Conservation (phyloP, 2,329 filamentous ascomycete genomes). For the Aspergillus pseudotamarii region DNA sequence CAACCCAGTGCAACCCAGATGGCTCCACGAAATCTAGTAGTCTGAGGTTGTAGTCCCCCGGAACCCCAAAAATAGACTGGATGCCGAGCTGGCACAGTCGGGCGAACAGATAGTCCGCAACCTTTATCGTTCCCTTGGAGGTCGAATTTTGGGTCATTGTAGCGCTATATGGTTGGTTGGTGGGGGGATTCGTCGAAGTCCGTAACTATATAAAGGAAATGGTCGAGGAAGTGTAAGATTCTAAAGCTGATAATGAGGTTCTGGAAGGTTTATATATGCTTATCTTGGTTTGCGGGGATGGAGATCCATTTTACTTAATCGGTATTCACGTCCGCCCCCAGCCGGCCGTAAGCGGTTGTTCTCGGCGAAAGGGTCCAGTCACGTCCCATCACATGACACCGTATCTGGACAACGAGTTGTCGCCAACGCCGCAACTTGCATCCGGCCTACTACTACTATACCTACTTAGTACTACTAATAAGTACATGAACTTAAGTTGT, state of each 20-base stretch:
- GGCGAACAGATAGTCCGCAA: slow-evolving; percentile 1
- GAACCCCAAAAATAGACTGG: not conserved
- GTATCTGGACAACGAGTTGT: not conserved
- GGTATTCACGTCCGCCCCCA: not conserved
- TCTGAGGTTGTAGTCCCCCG: slow-evolving; percentile 1
- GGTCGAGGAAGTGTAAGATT: not conserved
- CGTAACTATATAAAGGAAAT: not conserved
- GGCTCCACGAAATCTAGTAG: not conserved
- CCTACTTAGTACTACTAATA: too few relatives aligned
- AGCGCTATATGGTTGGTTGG: not conserved
- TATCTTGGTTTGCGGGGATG: not conserved
- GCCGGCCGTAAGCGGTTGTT: not conserved
- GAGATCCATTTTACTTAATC: not conserved
- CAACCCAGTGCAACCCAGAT: not conserved
- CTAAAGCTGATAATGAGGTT: not conserved
- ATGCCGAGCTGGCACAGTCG: not conserved
- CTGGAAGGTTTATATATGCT: slow-evolving; percentile 3
- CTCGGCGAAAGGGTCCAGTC: not conserved
- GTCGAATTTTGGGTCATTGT: not conserved
- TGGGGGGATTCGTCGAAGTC: not conserved
- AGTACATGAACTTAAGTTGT: not conserved
- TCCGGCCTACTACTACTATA: too few relatives aligned
- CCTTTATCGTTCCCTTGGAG: not conserved
- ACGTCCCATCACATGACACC: not conserved
- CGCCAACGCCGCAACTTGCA: not conserved